Evolutionary conservation across 1,139 yeast species (phyloP).

Genomic region (Magnusiomyces tetraspermus): DNA sequence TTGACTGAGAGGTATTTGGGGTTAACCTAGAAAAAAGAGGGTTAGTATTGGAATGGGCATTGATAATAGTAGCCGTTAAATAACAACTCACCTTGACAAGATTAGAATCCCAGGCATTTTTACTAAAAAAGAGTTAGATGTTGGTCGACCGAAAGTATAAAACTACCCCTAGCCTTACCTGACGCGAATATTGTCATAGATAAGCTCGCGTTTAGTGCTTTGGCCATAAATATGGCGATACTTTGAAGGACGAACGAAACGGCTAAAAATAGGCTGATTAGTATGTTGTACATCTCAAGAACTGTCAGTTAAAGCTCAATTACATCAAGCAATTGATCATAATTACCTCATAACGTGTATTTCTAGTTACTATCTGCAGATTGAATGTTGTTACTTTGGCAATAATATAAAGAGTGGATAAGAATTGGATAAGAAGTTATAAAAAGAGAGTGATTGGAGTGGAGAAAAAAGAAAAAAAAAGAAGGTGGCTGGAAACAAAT

Average conservation of each 20-base stretch:
- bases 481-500: not conserved
- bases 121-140: conserved; percentile 34
- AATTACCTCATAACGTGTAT: no score
- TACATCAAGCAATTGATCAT: not conserved
- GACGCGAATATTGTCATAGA: conserved; percentile 67
- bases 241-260: conserved; percentile 92
- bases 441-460: not conserved
- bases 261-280: conserved; percentile 38
- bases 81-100: conserved; percentile 44
- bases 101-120: conserved; percentile 95
- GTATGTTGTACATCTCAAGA: not conserved
- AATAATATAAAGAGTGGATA: not conserved
- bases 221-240: conserved; percentile 95
- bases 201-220: conserved; percentile 74
- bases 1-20: conserved; percentile 79
- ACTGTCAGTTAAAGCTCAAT: no score
- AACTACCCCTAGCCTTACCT: conserved; percentile 24
- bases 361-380: no score
- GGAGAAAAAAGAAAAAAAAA: not conserved
- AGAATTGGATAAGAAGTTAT: not conserved
- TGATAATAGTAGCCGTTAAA: not conserved
- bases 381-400: no score
- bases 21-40: conserved; percentile 39
- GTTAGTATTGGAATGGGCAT: conserved; percentile 17
- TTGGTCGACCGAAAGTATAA: not conserved